phyloP scores from a whole-genome alignment of 768 basidiomycete species.

The Antrodiella citrinella region DNA sequence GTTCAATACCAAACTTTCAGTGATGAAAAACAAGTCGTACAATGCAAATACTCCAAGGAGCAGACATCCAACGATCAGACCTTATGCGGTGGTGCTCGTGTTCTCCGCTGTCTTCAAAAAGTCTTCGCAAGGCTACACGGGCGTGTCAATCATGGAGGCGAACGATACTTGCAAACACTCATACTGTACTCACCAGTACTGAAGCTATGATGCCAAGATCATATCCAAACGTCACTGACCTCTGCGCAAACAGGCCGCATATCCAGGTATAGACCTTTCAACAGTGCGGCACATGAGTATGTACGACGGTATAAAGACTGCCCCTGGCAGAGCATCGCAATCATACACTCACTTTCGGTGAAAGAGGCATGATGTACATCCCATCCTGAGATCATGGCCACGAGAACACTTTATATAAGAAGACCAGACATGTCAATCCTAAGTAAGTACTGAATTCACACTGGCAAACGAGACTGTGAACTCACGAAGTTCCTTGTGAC shows the following conservation, averaged over 20 bases:
- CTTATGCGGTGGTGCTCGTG: constrained; percentile 14
- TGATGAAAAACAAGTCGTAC: constrained; percentile 1
- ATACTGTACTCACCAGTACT: constrained; percentile 24
- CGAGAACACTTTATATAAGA: no score
- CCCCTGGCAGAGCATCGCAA: neutral
- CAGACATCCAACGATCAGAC: constrained; percentile 18
- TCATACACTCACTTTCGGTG: constrained; percentile 26
- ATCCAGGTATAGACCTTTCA: constrained; percentile 38
- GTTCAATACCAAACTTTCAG: neutral
- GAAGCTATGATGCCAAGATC: constrained; percentile 45
- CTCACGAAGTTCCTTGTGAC: no score
- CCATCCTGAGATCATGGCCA: no score
- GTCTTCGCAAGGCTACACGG: constrained; percentile 12
- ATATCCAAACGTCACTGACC: constrained; percentile 36
- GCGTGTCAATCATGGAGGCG: neutral
- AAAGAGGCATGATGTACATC: constrained; percentile 23
- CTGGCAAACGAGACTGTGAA: no score
- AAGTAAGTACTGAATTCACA: no score
- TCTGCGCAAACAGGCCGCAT: constrained; percentile 37
- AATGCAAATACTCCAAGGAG: constrained; percentile 18
- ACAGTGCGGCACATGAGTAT: no score
- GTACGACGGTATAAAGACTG: neutral
- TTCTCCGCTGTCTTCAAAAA: constrained; percentile 13
- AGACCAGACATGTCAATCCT: no score
- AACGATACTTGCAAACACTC: no score